Evolutionary conservation across 345 rosid species (phyloP).

Genomic region (Gossypium rotundifolium): DNA sequence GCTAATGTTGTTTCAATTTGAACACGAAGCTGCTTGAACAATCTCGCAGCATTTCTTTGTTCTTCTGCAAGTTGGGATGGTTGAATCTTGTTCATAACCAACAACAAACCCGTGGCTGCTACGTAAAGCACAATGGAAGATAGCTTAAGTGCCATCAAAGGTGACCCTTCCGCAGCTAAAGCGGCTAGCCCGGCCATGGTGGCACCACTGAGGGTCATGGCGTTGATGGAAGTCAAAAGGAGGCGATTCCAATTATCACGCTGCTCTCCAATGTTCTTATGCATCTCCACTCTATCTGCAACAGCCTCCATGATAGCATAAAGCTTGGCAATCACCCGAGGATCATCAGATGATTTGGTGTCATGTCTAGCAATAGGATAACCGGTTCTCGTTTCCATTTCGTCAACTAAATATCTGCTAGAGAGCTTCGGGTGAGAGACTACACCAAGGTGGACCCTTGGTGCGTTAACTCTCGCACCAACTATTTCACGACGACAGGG

Average conservation of each 20-base stretch:
- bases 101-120: conserved; percentile 35
- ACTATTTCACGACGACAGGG: not conserved
- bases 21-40: conserved; percentile 32
- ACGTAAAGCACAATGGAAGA: conserved; percentile 19
- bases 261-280: conserved; percentile 42
- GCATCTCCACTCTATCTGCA: conserved; percentile 52
- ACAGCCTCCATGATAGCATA: conserved; percentile 37
- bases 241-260: conserved; percentile 37
- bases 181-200: conserved; percentile 5
- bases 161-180: not conserved
- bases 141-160: not conserved
- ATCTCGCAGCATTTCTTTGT: conserved; percentile 38
- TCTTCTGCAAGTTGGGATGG: conserved; percentile 65
- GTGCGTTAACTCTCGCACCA: conserved; percentile 14
- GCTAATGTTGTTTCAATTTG: not conserved
- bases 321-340: conserved; percentile 29
- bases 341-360: conserved; percentile 11
- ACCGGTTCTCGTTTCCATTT: conserved; percentile 10
- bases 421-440: conserved; percentile 22
- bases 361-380: conserved; percentile 4
- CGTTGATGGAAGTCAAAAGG: conserved; percentile 1
- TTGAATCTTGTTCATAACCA: conserved; percentile 37
- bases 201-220: not conserved
- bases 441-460: conserved; percentile 9
- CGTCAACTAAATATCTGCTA: conserved; percentile 11